These are phyloP conservation scores for Quillaja saponaria DNA, from an alignment of 306 rosid genomes.

Conservation along the genomic window DNA sequence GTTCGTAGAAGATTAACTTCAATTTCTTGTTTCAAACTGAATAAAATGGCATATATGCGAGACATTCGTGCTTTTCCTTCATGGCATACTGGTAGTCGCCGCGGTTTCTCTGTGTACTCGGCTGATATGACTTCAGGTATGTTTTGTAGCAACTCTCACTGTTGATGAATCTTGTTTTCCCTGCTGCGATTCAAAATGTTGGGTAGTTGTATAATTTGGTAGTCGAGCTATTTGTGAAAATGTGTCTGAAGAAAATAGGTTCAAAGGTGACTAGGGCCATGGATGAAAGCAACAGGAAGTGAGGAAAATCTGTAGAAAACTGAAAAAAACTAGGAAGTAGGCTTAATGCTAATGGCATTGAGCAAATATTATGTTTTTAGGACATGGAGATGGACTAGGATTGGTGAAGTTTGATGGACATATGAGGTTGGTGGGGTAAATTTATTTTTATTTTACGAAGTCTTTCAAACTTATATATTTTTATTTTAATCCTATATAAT, in stretches of 20 bases:
- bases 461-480: no score
- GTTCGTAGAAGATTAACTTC: conserved; percentile 40
- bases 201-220: conserved; percentile 5
- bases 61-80: conserved; percentile 12
- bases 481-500: no score
- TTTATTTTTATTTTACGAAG: no score
- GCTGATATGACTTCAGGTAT: conserved; percentile 27
- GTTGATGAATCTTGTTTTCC: not conserved
- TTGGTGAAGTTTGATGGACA: no score
- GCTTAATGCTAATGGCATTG: no score
- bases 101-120: conserved; percentile 15
- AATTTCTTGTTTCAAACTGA: conserved; percentile 20
- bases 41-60: conserved; percentile 10
- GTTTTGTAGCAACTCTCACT: not conserved
- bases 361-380: no score
- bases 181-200: not conserved
- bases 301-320: no score
- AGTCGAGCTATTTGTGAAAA: conserved; percentile 25
- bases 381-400: no score
- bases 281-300: no score
- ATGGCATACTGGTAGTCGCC: conserved; percentile 1
- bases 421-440: no score
- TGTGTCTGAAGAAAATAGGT: not conserved
- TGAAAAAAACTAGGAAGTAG: no score
- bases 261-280: not conserved